Conservation (phyloP, 805 yeast species). For the Lipomyces kockii region DNA sequence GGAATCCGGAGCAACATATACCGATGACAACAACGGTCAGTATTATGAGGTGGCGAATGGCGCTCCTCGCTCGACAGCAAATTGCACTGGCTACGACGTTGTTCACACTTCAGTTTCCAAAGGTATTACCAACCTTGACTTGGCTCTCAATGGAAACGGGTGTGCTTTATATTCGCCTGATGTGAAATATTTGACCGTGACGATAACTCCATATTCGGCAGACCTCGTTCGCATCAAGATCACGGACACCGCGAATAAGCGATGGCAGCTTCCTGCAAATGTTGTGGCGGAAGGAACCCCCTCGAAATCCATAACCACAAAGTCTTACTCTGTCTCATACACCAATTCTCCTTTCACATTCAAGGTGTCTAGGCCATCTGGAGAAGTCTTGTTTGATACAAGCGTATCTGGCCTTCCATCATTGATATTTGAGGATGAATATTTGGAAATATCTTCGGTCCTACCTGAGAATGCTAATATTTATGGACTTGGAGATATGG, state of each 20-base stretch:
- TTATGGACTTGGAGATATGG: constrained; percentile 4
- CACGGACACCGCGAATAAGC: background rate
- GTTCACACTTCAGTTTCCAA: constrained; percentile 2
- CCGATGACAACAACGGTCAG: background rate
- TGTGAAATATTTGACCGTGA: background rate
- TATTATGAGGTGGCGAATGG: background rate
- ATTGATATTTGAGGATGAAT: constrained; percentile 2
- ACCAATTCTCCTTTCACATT: constrained; percentile 3
- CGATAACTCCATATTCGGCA: background rate
- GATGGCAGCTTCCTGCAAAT: constrained; percentile 4
- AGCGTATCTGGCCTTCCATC: constrained; percentile 1
- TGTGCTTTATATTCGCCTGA: constrained; percentile 1
- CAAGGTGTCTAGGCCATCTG: constrained; percentile 4
- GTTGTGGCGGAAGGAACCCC: background rate
- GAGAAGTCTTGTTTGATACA: constrained; percentile 3
- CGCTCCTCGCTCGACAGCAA: constrained; percentile 1
- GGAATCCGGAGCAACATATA: background rate
- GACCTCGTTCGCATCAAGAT: constrained; percentile 3
- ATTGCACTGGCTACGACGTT: constrained; percentile 1
- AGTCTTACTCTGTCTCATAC: background rate
- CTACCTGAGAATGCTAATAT: constrained; percentile 1
- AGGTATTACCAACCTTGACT: background rate
- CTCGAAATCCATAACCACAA: background rate
- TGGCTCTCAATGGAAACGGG: constrained; percentile 4
- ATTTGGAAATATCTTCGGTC: background rate